phyloP scores from a whole-genome alignment of 2,329 filamentous ascomycete genomes.

The Dothistroma pini region DNA sequence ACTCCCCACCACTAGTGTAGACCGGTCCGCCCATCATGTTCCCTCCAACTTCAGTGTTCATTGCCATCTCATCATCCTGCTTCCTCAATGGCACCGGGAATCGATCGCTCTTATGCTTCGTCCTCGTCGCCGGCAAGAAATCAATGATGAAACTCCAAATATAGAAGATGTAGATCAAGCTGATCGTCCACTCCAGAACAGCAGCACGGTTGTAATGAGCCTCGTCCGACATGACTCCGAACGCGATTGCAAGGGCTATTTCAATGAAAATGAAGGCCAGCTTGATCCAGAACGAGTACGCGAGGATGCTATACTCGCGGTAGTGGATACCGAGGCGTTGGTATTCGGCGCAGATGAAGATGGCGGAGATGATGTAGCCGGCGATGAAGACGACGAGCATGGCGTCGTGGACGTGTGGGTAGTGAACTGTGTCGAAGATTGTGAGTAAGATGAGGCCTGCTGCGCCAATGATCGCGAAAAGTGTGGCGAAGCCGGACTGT shows the following conservation, averaged over 20 bases:
- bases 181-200: constrained; percentile 73
- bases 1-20: constrained; percentile 26
- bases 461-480: constrained; percentile 70
- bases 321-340: constrained; percentile 78
- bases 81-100: constrained; percentile 34
- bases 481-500: constrained; percentile 51
- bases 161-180: constrained; percentile 85
- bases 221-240: constrained; percentile 50
- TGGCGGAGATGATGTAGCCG: constrained; percentile 78
- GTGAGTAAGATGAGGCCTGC: constrained; percentile 75
- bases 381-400: constrained; percentile 81
- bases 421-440: constrained; percentile 76
- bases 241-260: constrained; percentile 67
- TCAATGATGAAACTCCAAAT: constrained; percentile 77
- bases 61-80: constrained; percentile 30
- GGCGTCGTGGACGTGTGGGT: constrained; percentile 65
- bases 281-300: constrained; percentile 82
- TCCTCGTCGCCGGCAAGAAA: constrained; percentile 71
- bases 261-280: constrained; percentile 79
- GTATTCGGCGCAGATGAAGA: constrained; percentile 89
- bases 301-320: constrained; percentile 69
- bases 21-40: constrained; percentile 32
- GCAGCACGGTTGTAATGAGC: constrained; percentile 63
- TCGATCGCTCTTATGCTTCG: constrained; percentile 45
- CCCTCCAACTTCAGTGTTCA: constrained; percentile 25